Evolutionary conservation across 306 rosid genomes (phyloP).

Genomic region (Quercus alba): DNA sequence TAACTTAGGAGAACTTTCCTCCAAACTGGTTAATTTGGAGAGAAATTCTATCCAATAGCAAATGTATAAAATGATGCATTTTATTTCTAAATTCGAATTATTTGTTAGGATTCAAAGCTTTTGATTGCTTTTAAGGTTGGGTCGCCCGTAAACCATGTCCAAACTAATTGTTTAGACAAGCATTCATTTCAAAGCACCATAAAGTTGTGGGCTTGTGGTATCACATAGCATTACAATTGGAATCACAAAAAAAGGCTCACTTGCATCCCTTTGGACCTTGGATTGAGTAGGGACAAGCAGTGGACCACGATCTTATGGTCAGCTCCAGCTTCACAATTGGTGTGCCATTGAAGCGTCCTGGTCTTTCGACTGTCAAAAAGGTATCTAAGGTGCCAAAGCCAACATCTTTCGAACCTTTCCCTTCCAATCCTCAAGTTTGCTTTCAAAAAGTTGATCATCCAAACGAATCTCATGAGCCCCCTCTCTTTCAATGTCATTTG

Average conservation of each 20-base stretch:
- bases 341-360: conserved; percentile 16
- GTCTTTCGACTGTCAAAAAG: conserved; percentile 23
- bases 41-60: too few relatives aligned
- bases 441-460: conserved; percentile 43
- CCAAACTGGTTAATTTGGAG: too few relatives aligned
- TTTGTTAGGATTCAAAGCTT: background rate
- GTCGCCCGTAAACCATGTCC: background rate
- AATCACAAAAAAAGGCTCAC: conserved; percentile 27
- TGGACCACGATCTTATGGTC: conserved; percentile 31
- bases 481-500: conserved; percentile 11
- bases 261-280: conserved; percentile 31
- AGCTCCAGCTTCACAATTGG: conserved; percentile 9
- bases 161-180: conserved; percentile 3
- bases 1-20: too few relatives aligned
- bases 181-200: background rate
- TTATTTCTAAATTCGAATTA: too few relatives aligned
- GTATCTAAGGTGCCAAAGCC: conserved; percentile 33
- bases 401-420: conserved; percentile 38
- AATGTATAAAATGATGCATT: too few relatives aligned
- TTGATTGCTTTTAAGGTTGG: background rate
- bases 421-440: conserved; percentile 36
- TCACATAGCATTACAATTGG: conserved; percentile 18
- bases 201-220: conserved; percentile 34
- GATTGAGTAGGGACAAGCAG: conserved; percentile 31
- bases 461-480: conserved; percentile 46